Base-by-base conservation (phyloP, 495 filamentous ascomycete genomes). In the Polyplosphaeria fusca region DNA sequence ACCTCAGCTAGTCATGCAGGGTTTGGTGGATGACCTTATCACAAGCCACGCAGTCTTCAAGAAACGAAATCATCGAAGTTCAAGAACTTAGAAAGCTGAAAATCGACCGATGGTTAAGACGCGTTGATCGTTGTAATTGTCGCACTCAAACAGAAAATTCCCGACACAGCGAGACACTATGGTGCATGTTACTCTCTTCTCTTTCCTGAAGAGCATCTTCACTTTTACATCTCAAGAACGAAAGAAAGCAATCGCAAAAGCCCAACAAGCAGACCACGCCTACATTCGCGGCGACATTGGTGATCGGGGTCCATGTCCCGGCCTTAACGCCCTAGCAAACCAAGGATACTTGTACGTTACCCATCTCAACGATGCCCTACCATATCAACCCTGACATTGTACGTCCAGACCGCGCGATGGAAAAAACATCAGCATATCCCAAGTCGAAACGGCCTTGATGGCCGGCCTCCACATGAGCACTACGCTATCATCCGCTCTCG, bases 321-420 rank as follows among this genome's bases (percentile, higher is more conserved):
- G 64, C 27, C 47, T 67, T n/a, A 64, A 67, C 41, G 52, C 64
- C 22, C 48, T 64, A 14, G 64, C 61, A 39, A 67, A 67, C 61
- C 64, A 64, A 22, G 52, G 60, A 52, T 67, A 64, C 56, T 25
- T 67, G 70, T 54, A 54, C 25, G 39, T 43, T 52, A 22, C 1
- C 49, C 42, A 27, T 55, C 41, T 43, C 18, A 47, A 26, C 26
- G 32, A 47, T 37, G 41, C 39, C 14, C 23, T 26, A 24, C 18
- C 13, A 38, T 14, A 18, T 25, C 25, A 55, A 47, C 11, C 51
- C 46, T 30, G 46, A 50, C 38, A 22, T 22, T 22, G 12, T 39
- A 61, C 44, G 52, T 56, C 28, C 58, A 73, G 69, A 14, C 70
- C 71, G 12, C 67, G 69, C 47, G 66, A 70, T 58, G 71, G 70